phyloP scores from a whole-genome alignment of 345 rosid species.

The Fremontodendron californicum region DNA sequence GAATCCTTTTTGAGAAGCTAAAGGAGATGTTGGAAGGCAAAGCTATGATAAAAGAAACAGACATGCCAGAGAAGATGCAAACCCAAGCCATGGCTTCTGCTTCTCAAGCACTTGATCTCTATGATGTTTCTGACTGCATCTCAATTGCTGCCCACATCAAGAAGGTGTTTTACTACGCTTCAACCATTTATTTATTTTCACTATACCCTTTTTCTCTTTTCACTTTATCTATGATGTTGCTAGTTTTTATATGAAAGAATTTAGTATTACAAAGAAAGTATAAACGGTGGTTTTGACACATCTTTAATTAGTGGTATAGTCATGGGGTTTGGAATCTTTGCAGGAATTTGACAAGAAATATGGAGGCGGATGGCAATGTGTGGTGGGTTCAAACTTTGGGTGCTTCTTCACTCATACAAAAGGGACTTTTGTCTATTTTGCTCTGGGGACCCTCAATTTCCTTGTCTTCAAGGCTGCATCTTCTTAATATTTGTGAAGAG shows the following conservation, averaged over 20 bases:
- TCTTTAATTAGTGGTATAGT: too few relatives aligned
- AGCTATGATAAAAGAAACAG: constrained; percentile 38
- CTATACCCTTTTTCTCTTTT: too few relatives aligned
- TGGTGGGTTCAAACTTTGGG: constrained; percentile 49
- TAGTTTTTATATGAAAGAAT: not conserved
- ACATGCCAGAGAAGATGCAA: constrained; percentile 39
- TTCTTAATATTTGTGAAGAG: constrained; percentile 14
- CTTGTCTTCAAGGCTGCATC: constrained; percentile 49
- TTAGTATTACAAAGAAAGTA: not conserved
- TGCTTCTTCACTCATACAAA: constrained; percentile 45
- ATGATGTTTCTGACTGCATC: constrained; percentile 38
- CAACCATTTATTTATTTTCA: not conserved
- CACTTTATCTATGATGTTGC: not conserved
- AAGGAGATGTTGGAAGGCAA: constrained; percentile 47
- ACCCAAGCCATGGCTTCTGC: constrained; percentile 36
- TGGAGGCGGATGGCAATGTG: constrained; percentile 55
- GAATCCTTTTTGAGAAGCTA: not conserved
- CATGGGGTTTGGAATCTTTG: not conserved
- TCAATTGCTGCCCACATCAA: constrained; percentile 46
- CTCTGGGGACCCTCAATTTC: constrained; percentile 43
- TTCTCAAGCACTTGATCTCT: constrained; percentile 41
- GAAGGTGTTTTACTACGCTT: constrained; percentile 30
- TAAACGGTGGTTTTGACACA: too few relatives aligned
- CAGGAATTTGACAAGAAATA: constrained; percentile 42
- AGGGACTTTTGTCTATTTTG: constrained; percentile 48